Conservation (phyloP, 2,329 filamentous ascomycete genomes). For the Dactylellina drechsleri region DNA sequence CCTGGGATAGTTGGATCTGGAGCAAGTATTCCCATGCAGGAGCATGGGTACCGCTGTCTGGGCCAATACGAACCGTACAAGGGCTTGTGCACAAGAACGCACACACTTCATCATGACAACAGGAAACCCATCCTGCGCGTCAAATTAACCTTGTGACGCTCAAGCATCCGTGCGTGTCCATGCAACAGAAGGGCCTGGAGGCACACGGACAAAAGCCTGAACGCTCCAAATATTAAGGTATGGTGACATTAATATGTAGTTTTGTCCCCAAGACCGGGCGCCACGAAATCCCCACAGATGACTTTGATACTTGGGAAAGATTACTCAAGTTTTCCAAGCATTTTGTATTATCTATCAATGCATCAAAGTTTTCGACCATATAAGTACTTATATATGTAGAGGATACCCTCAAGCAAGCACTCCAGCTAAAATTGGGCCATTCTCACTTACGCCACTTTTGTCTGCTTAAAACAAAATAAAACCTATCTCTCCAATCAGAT, state of each 20-base stretch:
- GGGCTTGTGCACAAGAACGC: conserved; percentile 19
- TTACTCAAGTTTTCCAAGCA: no score
- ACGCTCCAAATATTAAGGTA: no score
- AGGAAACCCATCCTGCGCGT: conserved; percentile 1
- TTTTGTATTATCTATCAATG: no score
- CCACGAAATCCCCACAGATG: no score
- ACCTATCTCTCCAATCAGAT: background rate
- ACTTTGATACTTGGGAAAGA: no score
- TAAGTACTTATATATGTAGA: no score
- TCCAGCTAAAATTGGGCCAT: no score
- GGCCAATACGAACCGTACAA: conserved; percentile 36
- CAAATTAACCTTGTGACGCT: conserved; percentile 50
- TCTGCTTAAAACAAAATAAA: background rate
- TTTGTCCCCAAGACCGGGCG: no score
- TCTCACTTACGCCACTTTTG: no score
- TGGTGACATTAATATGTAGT: no score
- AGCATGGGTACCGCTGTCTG: conserved; percentile 51
- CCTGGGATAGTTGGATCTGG: conserved; percentile 46
- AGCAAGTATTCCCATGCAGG: conserved; percentile 28
- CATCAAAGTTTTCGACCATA: no score
- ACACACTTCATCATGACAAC: conserved; percentile 30
- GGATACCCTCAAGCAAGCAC: no score
- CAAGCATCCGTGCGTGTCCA: conserved; percentile 54
- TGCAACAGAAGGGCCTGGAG: conserved; percentile 32
- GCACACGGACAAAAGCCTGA: background rate